Base-by-base conservation (phyloP, 805 yeast species). In the Tetrapisispora nanseiensis region DNA sequence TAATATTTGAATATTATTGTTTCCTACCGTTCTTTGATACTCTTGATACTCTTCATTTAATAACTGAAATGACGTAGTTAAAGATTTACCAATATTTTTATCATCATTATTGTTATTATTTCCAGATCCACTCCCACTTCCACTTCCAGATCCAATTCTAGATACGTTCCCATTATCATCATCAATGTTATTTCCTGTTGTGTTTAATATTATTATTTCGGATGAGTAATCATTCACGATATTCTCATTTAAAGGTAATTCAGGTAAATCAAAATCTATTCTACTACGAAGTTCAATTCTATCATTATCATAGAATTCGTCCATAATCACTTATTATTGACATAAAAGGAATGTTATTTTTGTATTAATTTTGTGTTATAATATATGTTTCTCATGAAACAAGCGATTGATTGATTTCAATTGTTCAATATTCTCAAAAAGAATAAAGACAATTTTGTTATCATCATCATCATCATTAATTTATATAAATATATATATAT, bases 41-140 rank as follows among this genome's bases (percentile, higher is more conserved):
- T 37, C 34, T 27, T 37, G 33, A 23, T 21, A 37, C 18, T 37
- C 40, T 22, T 37, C 35, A 23, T 23, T 30, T 16, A 37, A 23
- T 12, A 37, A 16, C 16, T 28, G 33, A 23, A 27, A 37, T 8
- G 40, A 37, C 7, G 34, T 37, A 2, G 29, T 21, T 15, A 37
- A 11, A 3, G 22, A 21, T 30, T 37, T 37, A 20, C 35, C 35
- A 3, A 37, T 22, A 8, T 16, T 18, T 3, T 29, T 12, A 28
- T 16, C 22, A n/a, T 15, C 24, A 9, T 10, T 9, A 16, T 5
- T 18, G 6, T 10, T 20, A 23, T 35, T 18, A 24, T 24, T n/a
- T n/a, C n/a, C n/a, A n/a, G n/a, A n/a, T n/a, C n/a, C n/a, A n/a
- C 27, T 24, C 11, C 11, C 27, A 24, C 27, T 24, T 8, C 11